A percentile compares a stretch with the other conserved stretches of the same genome.
Conservation (phyloP, 768 basidiomycete genomes). For the Auriculariales sp. region DNA sequence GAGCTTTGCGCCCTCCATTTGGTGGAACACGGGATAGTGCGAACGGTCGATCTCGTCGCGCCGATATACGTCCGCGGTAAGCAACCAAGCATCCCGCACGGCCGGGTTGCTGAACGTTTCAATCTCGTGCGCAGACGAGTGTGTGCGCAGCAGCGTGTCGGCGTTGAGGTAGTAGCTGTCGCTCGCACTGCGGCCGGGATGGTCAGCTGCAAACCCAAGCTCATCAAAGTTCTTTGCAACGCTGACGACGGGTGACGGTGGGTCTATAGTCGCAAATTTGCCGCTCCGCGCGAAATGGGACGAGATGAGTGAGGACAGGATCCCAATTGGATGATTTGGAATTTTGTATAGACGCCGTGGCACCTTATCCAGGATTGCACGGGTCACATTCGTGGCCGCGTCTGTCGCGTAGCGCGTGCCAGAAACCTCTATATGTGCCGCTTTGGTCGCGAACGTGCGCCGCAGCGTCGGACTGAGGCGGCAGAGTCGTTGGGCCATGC, state of each 20-base stretch:
- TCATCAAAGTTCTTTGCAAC: slow-evolving; percentile 93
- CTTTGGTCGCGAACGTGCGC: not conserved
- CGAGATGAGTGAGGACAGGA: slow-evolving; percentile 72
- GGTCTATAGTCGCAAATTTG: not conserved
- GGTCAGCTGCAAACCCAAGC: slow-evolving; percentile 83
- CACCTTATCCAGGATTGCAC: slow-evolving; percentile 73
- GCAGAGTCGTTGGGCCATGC: no score
- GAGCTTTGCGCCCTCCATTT: slow-evolving; percentile 88
- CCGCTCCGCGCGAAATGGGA: slow-evolving; percentile 61
- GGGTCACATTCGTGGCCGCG: slow-evolving; percentile 68
- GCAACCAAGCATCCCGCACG: slow-evolving; percentile 66
- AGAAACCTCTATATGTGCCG: slow-evolving; percentile 23
- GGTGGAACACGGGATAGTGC: slow-evolving; percentile 97
- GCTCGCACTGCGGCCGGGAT: slow-evolving; percentile 78
- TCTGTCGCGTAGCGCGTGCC: slow-evolving; percentile 66
- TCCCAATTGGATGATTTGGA: slow-evolving; percentile 73
- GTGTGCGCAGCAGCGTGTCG: slow-evolving; percentile 84
- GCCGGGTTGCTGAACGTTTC: slow-evolving; percentile 48
- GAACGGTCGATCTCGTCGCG: slow-evolving; percentile 95
- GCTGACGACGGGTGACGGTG: slow-evolving; percentile 66
- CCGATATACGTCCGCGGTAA: slow-evolving; percentile 93
- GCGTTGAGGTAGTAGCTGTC: slow-evolving; percentile 96
- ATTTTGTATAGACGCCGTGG: slow-evolving; percentile 60
- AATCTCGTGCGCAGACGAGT: slow-evolving; percentile 97
- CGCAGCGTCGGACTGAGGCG: no score